Conservation (phyloP, 2,329 filamentous ascomycete species). For the Fusarium sp. region DNA sequence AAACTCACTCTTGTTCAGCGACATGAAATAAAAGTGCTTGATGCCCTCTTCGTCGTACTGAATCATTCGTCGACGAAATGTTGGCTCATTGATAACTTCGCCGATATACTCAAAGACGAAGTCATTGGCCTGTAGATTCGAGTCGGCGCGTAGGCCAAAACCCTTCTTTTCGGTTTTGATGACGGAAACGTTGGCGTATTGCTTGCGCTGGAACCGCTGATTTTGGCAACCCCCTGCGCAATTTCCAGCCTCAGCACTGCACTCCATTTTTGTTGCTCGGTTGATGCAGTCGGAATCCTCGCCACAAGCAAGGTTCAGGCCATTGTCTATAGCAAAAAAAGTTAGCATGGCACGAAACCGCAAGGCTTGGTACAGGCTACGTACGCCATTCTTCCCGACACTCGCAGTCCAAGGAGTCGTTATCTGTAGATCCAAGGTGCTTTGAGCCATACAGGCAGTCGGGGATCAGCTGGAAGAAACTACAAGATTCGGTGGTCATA, state of each 20-base stretch:
- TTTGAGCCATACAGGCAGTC: conserved; percentile 94
- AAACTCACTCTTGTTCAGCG: conserved; percentile 93
- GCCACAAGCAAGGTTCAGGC: conserved; percentile 86
- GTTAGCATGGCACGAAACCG: conserved; percentile 20
- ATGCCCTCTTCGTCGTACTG: conserved; percentile 97
- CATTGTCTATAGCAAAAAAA: conserved; percentile 61
- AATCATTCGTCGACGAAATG: conserved; percentile 89
- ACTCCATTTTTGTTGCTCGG: conserved; percentile 97
- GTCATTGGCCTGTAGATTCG: conserved; percentile 81
- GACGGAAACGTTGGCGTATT: conserved; percentile 92
- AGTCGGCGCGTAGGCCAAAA: conserved; percentile 87
- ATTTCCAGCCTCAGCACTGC: conserved; percentile 80
- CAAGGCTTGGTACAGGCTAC: conserved; percentile 53
- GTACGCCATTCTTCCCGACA: conserved; percentile 95
- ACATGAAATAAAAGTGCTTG: conserved; percentile 99
- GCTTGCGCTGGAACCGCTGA: conserved; percentile 89
- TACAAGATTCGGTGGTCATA: conserved; percentile 79
- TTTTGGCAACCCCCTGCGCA: conserved; percentile 93
- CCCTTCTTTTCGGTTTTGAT: conserved; percentile 99
- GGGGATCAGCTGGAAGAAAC: conserved; percentile 82
- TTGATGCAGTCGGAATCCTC: conserved; percentile 99
- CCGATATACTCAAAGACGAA: conserved; percentile 99
- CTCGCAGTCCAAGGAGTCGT: conserved; percentile 92
- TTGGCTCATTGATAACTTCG: conserved; percentile 94
- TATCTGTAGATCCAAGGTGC: conserved; percentile 89